Evolutionary conservation across 2,329 filamentous ascomycete genomes (phyloP).

Genomic region (Claviceps digitariae): DNA sequence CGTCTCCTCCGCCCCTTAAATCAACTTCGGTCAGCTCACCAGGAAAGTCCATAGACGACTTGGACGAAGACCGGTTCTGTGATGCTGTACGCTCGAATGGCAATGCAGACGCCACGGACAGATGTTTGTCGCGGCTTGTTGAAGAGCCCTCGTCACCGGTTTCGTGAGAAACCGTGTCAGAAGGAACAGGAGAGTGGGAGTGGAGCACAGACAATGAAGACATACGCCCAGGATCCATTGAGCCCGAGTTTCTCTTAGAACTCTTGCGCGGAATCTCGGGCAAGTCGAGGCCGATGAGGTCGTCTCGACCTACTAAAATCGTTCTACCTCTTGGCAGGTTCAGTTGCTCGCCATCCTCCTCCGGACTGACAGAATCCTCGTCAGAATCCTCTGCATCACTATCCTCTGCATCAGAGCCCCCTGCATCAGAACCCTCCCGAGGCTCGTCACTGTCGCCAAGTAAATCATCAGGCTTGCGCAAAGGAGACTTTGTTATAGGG

Average conservation of each 20-base stretch:
- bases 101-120: conserved; percentile 20
- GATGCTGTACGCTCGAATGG: conserved; percentile 46
- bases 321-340: conserved; percentile 3
- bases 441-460: conserved; percentile 34
- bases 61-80: conserved; percentile 35
- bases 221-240: conserved; percentile 16
- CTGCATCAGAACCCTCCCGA: conserved; percentile 27
- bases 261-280: conserved; percentile 59
- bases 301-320: background rate
- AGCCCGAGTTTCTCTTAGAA: conserved; percentile 46
- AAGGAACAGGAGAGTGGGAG: conserved; percentile 6
- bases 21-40: conserved; percentile 32
- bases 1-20: conserved; percentile 18
- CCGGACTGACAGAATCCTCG: conserved; percentile 23
- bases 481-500: conserved; percentile 12
- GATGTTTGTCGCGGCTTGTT: conserved; percentile 1
- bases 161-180: conserved; percentile 7
- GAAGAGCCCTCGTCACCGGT: conserved; percentile 4
- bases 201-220: background rate
- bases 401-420: no score
- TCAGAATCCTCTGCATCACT: no score
- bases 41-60: conserved; percentile 34
- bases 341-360: conserved; percentile 12
- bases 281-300: conserved; percentile 15
- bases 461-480: conserved; percentile 21